phyloP scores from a whole-genome alignment of 2,329 filamentous ascomycete species.

The Epichloe festucae region DNA sequence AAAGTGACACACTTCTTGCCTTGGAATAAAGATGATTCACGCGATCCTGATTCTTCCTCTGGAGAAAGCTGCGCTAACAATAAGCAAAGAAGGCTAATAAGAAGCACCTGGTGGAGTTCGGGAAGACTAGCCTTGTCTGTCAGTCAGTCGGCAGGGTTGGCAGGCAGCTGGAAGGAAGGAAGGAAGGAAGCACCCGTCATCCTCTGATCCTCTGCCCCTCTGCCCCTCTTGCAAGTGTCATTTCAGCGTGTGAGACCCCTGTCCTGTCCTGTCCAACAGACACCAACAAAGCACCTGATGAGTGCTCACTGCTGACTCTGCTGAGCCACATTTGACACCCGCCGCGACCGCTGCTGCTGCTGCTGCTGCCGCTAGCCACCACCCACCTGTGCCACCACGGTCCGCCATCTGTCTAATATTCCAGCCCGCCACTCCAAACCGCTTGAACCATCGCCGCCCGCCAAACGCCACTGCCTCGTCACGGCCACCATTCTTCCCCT shows the following conservation, averaged over 20 bases:
- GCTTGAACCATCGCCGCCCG: constrained; percentile 4
- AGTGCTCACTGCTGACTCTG: not conserved
- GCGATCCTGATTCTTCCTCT: too few species aligned
- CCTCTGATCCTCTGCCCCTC: too few species aligned
- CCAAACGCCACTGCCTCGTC: constrained; percentile 6
- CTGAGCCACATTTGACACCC: not conserved
- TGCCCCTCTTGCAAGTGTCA: not conserved
- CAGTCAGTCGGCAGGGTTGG: not conserved
- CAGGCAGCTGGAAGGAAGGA: not conserved
- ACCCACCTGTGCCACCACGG: too few species aligned
- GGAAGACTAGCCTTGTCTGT: too few species aligned
- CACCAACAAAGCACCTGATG: too few species aligned
- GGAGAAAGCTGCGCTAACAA: too few species aligned
- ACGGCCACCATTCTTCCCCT: constrained; percentile 3
- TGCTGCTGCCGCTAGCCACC: not conserved
- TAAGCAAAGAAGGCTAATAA: too few species aligned
- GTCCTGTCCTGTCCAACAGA: not conserved
- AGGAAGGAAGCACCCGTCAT: not conserved
- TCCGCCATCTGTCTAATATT: too few species aligned
- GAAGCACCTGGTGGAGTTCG: too few species aligned
- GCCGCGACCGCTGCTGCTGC: not conserved
- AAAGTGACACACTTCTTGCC: too few species aligned
- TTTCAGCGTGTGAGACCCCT: not conserved
- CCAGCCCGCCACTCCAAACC: constrained; percentile 1
- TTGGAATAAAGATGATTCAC: too few species aligned